Base-by-base conservation (phyloP, 192 early-diverging fungal species). In the Gigaspora rosea region DNA sequence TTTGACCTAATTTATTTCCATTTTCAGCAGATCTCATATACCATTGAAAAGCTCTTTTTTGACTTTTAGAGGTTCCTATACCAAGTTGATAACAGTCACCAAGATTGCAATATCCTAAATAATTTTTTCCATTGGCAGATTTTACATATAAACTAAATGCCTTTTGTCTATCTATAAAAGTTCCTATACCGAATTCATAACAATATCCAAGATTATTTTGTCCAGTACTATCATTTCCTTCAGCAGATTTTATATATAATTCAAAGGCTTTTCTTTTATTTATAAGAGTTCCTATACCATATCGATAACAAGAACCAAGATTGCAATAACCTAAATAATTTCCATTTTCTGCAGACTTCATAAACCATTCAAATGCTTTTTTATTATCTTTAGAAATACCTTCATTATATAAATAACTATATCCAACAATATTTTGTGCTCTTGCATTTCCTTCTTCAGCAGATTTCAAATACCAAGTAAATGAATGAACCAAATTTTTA, bases 121-220 rank as follows among this genome's bases (percentile, higher is more conserved):
- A 83, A 63, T 92, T 82, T 0, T 84, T 86, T 69, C 88, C 85
- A 48, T 85, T 81, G 2, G 85, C 86, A 4, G 86, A 85, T 46
- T 80, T 78, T 36, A 73, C 78, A 52, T 85, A 87, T 83, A 91
- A 92, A 18, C 86, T 73, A 27, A 89, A 87, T 27, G 93, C 93
- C 82, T 77, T 6, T 41, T 41, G 3, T 2, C 7, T 41, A 41
- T 41, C 41, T 6, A 41, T 41, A 41, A 41, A 7, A 41, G 86
- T 71, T 1, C 94, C 94, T 22, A 91, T 83, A 7, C 93, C 94
- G 85, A 94, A 90, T 73, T 94, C 93, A 76, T 91, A 94, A 57
- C 93, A 84, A 77, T 91, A 91, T 20, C 92, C 94, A 20, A 95
- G 85, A 59, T 91, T 89, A 78, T 94, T 95, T 56, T 94, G 91